These are phyloP conservation scores for Boletus pseudopeckii DNA, from an alignment of 768 basidiomycete species.

Conservation along the genomic window DNA sequence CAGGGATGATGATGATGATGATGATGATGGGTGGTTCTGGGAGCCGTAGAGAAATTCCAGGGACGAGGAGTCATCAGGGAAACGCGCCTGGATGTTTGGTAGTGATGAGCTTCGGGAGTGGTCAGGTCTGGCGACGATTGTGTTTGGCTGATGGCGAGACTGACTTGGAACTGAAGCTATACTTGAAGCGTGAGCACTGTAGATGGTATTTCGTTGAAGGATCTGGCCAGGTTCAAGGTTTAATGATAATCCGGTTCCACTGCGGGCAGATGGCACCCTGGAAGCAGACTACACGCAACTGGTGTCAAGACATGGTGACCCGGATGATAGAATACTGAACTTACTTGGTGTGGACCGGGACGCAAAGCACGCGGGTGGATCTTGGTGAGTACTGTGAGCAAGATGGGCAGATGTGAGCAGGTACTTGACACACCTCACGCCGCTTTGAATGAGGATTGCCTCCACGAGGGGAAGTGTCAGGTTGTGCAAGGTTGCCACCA, in stretches of 20 bases:
- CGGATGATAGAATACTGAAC: constrained; percentile 1
- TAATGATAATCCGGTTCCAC: constrained; percentile 39
- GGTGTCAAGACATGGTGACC: constrained; percentile 9
- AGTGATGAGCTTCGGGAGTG: constrained; percentile 13
- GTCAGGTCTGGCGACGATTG: constrained; percentile 1
- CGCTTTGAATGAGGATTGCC: constrained; percentile 3
- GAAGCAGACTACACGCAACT: constrained; percentile 8
- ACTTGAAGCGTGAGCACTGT: constrained; percentile 3
- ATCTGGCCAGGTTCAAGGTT: constrained; percentile 57
- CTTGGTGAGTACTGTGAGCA: constrained; percentile 17
- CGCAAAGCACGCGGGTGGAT: constrained; percentile 4
- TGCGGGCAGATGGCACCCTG: not conserved
- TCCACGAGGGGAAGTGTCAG: constrained; percentile 2
- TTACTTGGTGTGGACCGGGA: constrained; percentile 16
- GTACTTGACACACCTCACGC: constrained; percentile 21
- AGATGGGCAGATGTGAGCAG: not conserved
- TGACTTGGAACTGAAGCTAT: constrained; percentile 1
- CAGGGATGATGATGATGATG: not conserved
- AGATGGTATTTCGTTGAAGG: constrained; percentile 37
- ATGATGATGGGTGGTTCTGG: not conserved
- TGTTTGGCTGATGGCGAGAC: constrained; percentile 1
- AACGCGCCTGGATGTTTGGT: constrained; percentile 3
- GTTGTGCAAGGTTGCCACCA: constrained; percentile 20
- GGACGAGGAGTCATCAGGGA: not conserved
- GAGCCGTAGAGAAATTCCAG: not conserved